phyloP scores from a whole-genome alignment of 345 rosid species.

The Conringia planisiliqua region DNA sequence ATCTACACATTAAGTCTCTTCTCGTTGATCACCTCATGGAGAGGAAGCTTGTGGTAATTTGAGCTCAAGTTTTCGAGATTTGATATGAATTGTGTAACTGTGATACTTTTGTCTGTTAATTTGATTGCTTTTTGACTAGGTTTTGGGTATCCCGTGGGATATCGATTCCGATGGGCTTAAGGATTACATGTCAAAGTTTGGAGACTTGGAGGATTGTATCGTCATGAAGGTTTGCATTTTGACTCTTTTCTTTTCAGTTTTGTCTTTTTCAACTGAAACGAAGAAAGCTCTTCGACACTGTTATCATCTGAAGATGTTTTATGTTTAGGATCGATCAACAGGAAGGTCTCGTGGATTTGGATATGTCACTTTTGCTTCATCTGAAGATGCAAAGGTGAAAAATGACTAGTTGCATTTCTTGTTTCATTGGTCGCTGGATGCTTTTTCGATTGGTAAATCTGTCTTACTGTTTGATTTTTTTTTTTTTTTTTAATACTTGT shows the following conservation, averaged over 20 bases:
- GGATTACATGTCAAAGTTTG: constrained; percentile 89
- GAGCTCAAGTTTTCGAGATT: background rate
- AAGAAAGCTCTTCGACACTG: background rate
- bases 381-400: constrained; percentile 78
- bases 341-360: constrained; percentile 99
- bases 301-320: background rate
- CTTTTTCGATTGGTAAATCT: background rate
- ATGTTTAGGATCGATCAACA: constrained; percentile 70
- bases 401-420: background rate
- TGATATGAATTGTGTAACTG: background rate
- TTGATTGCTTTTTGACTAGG: constrained; percentile 26
- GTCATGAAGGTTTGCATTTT: constrained; percentile 79
- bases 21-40: constrained; percentile 44
- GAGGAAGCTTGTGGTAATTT: constrained; percentile 78
- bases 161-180: constrained; percentile 86
- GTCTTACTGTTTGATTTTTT: background rate
- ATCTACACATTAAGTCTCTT: constrained; percentile 12
- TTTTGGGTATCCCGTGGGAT: constrained; percentile 97
- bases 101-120: background rate
- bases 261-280: too few species aligned
- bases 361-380: constrained; percentile 76
- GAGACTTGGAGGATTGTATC: constrained; percentile 94
- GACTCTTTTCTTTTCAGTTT: too few species aligned
- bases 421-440: background rate
- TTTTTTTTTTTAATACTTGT: constrained; percentile 12